A percentile compares a stretch with the other conserved stretches of the same genome.
These are phyloP conservation scores for Solanum dulcamara DNA, from an alignment of 257 asterid species.

Conservation along the genomic window DNA sequence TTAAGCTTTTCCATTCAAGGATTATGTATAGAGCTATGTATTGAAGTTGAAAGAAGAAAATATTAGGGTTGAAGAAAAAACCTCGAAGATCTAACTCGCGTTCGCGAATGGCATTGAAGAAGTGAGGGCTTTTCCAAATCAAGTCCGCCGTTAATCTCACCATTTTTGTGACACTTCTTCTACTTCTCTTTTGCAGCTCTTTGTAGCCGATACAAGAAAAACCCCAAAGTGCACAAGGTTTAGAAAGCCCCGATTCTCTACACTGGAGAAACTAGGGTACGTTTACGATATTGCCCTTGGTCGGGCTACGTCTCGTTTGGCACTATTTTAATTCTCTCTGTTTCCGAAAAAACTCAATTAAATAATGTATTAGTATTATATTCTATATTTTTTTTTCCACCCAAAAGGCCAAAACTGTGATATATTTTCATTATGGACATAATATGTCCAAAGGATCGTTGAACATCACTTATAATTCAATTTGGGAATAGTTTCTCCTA, in stretches of 20 bases:
- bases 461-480: too few species aligned
- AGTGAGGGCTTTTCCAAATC: conserved; percentile 92
- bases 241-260: background rate
- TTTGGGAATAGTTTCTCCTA: too few species aligned
- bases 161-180: conserved; percentile 21
- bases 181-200: background rate
- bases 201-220: background rate
- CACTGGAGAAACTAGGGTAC: background rate
- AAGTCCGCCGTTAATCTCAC: conserved; percentile 88
- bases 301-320: background rate
- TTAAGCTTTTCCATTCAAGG: background rate
- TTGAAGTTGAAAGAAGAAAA: background rate
- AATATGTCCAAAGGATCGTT: too few species aligned
- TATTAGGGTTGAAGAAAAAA: conserved; percentile 23
- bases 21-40: background rate
- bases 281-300: background rate
- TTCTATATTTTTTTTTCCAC: too few species aligned
- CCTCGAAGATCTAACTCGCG: conserved; percentile 97
- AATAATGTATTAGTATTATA: background rate
- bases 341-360: background rate
- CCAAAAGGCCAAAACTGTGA: too few species aligned
- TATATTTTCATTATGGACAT: too few species aligned
- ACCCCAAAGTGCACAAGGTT: background rate
- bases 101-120: conserved; percentile 89
- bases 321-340: background rate